Evolutionary conservation across 2,329 filamentous ascomycete genomes (phyloP), one percentile per base, ranked within the genome.

Genomic region (Pseudonectria foliicola): DNA sequence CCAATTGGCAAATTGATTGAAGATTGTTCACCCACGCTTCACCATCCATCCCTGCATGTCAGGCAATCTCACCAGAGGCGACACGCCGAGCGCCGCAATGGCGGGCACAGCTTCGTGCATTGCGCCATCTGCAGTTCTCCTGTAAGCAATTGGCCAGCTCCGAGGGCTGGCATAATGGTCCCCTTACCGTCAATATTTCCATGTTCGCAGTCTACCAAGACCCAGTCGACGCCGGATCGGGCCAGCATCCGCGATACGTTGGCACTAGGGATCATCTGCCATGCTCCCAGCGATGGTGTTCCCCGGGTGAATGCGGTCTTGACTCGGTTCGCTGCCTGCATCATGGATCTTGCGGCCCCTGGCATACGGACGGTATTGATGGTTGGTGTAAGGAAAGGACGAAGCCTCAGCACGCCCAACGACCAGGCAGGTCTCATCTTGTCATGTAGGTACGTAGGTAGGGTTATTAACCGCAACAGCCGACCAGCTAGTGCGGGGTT

Each of bases 261-360:
- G 29, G 68, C 64, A 0, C 75, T 73, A 0, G 77, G 76, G 35
- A 80, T 58, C 65, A 77, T 77, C 59, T 81, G 77, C 77, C 75
- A 81, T 34, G 72, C 63, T 4, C 77, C 77, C 45, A 77, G 63
- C 31, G 71, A 68, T 6, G 70, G 60, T 15, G 60, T 63, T 33
- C 63, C 66, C 42, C 68, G 63, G 15, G 56, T 49, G 39, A 79
- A 68, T n/a, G 64, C 64, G 37, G 62, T 63, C 49, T 64, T 68
- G 41, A 79, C 52, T 36, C 61, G 62, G 48, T 72, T 75, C 32
- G 66, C 61, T 12, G 56, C 50, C 39, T 65, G 53, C 66, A 73
- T 68, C 14, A 41, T 49, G 29, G 45, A 47, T 13, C 46, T 46
- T 14, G 31, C 15, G 26, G 31, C 16, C 14, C 42, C 36, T 13